A percentile compares a stretch with the other conserved stretches of the same genome.
These are phyloP conservation scores for Tuber umbilicatum DNA, from an alignment of 495 filamentous ascomycete genomes.

Conservation along the genomic window DNA sequence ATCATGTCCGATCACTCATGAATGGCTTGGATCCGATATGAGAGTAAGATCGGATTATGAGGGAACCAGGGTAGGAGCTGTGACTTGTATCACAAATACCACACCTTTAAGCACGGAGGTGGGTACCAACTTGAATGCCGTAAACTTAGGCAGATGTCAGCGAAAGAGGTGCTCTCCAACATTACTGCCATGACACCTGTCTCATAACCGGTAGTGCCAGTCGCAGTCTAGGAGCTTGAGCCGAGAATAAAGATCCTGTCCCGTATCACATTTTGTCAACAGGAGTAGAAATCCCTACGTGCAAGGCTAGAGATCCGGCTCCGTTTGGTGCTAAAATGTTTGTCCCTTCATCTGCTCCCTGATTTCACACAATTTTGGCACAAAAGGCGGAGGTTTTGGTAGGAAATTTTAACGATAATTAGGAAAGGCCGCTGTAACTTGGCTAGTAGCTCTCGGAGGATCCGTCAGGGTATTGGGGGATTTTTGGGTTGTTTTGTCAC, in stretches of 20 bases:
- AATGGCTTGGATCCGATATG: background rate
- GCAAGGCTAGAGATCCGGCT: background rate
- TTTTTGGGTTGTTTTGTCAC: background rate
- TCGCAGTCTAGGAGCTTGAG: background rate
- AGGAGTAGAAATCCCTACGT: background rate
- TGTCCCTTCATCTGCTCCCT: background rate
- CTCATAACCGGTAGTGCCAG: background rate
- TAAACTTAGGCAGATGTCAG: background rate
- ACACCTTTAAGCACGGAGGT: background rate
- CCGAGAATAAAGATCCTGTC: background rate
- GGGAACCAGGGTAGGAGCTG: background rate
- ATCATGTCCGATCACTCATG: constrained; percentile 1
- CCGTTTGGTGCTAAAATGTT: background rate
- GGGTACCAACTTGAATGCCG: background rate
- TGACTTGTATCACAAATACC: background rate
- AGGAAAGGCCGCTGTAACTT: background rate
- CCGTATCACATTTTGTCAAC: background rate
- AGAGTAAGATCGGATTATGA: background rate
- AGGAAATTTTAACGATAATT: background rate
- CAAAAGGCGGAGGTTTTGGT: background rate
- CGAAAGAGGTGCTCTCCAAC: background rate
- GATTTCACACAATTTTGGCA: background rate
- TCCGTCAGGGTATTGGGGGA: background rate
- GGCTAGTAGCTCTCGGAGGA: background rate
- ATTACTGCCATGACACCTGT: background rate